These are phyloP conservation scores for Mycena alexandri DNA, from an alignment of 768 basidiomycete species.

Conservation along the genomic window DNA sequence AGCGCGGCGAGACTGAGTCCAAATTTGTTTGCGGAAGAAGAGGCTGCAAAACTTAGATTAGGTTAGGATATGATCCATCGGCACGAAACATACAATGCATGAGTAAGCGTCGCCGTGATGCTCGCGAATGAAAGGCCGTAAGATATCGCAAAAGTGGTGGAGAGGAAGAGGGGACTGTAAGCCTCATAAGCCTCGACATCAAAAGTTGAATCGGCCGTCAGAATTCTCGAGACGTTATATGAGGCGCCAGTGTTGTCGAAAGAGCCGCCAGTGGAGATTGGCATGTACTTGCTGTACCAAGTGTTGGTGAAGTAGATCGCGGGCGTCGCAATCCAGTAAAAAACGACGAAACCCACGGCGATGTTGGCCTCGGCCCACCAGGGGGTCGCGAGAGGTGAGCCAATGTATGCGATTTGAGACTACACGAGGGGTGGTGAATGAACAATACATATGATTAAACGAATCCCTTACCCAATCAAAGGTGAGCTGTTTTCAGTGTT, in stretches of 20 bases:
- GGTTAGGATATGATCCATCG: too few species aligned
- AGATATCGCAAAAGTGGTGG: slow-evolving; percentile 43
- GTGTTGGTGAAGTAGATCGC: slow-evolving; percentile 67
- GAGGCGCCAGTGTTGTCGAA: slow-evolving; percentile 13
- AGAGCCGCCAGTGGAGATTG: too few species aligned
- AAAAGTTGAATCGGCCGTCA: slow-evolving; percentile 66
- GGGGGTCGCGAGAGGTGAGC: slow-evolving; percentile 68
- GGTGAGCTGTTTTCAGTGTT: too few species aligned
- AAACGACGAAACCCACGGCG: slow-evolving; percentile 37
- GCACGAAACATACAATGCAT: too few species aligned
- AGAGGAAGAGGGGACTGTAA: slow-evolving; percentile 25
- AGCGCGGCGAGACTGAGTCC: slow-evolving; percentile 75
- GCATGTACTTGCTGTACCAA: slow-evolving; percentile 69
- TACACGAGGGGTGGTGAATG: too few species aligned
- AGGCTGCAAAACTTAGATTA: slow-evolving; percentile 76
- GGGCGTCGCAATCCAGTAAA: slow-evolving; percentile 51
- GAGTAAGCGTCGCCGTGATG: too few species aligned
- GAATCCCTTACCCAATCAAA: too few species aligned
- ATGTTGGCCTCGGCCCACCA: slow-evolving; percentile 74
- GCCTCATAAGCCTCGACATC: slow-evolving; percentile 61
- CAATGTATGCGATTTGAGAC: slow-evolving; percentile 41
- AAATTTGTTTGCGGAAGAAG: slow-evolving; percentile 85
- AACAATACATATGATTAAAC: too few species aligned
- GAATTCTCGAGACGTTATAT: slow-evolving; percentile 72
- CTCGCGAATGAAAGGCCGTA: background rate